Evolutionary conservation across 495 filamentous ascomycete species (phyloP).

Genomic region (Glonium stellatum): DNA sequence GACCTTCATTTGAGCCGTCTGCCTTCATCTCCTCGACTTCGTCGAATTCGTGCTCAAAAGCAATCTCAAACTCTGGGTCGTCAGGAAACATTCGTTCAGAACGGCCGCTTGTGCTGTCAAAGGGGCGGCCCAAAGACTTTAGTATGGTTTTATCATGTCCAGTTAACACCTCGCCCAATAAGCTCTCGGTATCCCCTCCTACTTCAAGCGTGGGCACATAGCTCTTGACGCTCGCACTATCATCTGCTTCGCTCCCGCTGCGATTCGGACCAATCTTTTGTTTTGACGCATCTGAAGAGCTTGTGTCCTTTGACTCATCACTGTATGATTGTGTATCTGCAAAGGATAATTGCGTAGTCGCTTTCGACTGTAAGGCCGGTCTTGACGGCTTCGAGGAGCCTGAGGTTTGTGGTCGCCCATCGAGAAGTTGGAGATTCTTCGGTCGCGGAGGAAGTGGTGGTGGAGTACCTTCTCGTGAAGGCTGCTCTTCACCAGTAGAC

Average conservation of each 20-base stretch:
- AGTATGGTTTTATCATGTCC: slow-evolving; percentile 52
- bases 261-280: slow-evolving; percentile 41
- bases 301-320: slow-evolving; percentile 39
- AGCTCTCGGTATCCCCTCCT: slow-evolving; percentile 71
- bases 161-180: slow-evolving; percentile 63
- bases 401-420: slow-evolving; percentile 20
- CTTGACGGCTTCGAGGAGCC: slow-evolving; percentile 12
- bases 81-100: slow-evolving; percentile 47
- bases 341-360: slow-evolving; percentile 76
- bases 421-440: slow-evolving; percentile 10
- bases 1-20: slow-evolving; percentile 62
- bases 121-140: slow-evolving; percentile 50
- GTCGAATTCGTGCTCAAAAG: slow-evolving; percentile 73
- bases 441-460: slow-evolving; percentile 28
- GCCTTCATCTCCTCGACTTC: slow-evolving; percentile 58
- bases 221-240: slow-evolving; percentile 78
- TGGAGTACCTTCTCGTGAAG: slow-evolving; percentile 23
- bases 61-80: slow-evolving; percentile 46
- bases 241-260: slow-evolving; percentile 60
- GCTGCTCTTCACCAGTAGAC: slow-evolving; percentile 2
- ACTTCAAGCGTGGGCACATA: slow-evolving; percentile 66
- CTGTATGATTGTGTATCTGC: slow-evolving; percentile 67
- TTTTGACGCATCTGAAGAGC: slow-evolving; percentile 29
- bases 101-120: slow-evolving; percentile 33
- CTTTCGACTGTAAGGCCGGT: slow-evolving; percentile 53